Percentiles rank a stretch among this genome's conserved stretches.
These are phyloP conservation scores for Tritrichomonas musculus DNA, from an alignment of 208 protist genomes.

Conservation along the genomic window DNA sequence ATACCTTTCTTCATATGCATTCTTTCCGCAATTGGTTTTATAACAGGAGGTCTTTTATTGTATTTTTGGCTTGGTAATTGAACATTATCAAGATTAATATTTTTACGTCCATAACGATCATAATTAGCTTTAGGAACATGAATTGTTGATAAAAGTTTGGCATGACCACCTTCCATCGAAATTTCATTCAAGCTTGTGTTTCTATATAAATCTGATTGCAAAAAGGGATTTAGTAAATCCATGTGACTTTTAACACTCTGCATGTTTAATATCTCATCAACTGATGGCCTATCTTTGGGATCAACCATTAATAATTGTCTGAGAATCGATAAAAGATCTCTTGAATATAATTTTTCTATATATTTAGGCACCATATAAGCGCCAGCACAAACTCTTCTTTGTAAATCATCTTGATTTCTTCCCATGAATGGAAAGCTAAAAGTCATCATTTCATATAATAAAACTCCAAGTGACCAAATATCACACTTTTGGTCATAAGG, in stretches of 20 bases:
- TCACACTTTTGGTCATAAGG: no score
- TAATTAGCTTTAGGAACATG: no score
- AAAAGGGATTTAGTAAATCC: neutral
- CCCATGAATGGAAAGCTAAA: constrained; percentile 50
- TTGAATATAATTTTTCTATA: neutral
- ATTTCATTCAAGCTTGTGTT: no score
- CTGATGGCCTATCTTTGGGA: neutral
- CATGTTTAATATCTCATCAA: neutral
- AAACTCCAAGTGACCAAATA: no score
- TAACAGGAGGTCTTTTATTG: neutral
- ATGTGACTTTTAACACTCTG: neutral
- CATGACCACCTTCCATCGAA: no score
- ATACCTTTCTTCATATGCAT: neutral
- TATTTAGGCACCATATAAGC: neutral
- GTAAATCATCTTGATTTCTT: neutral
- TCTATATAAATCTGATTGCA: no score
- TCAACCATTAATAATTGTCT: neutral
- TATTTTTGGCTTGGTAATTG: neutral
- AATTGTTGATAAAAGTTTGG: constrained; percentile 21
- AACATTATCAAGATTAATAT: neutral
- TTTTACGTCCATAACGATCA: no score
- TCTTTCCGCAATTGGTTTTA: neutral
- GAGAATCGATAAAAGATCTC: neutral
- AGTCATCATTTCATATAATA: no score
- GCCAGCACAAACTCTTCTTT: neutral